These are phyloP conservation scores for Phanerochaete carnosa DNA, from an alignment of 768 basidiomycete genomes.

Conservation along the genomic window DNA sequence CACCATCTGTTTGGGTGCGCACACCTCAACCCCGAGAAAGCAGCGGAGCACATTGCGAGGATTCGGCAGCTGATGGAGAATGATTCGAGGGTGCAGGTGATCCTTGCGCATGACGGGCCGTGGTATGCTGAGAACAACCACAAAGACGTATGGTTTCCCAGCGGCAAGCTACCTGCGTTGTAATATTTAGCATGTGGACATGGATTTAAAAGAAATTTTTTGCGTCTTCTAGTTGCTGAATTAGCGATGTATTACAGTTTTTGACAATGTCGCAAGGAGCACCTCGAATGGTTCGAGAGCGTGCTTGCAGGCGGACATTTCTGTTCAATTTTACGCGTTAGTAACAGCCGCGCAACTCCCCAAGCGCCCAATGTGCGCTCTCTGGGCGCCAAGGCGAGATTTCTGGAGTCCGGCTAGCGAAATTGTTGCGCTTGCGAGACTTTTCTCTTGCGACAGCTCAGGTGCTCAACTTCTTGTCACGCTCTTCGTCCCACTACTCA, in stretches of 20 bases:
- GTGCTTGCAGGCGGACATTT: too few species aligned
- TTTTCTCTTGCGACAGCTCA: too few species aligned
- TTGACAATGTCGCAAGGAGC: too few species aligned
- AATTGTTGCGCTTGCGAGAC: neutral
- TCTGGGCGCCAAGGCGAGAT: neutral
- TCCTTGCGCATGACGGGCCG: constrained; percentile 5
- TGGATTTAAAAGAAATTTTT: too few species aligned
- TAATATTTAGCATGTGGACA: neutral
- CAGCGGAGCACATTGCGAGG: neutral
- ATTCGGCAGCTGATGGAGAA: neutral
- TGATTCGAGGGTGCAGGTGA: constrained; percentile 1
- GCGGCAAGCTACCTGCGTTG: neutral
- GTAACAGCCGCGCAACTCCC: too few species aligned
- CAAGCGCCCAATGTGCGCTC: too few species aligned
- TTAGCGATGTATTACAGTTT: too few species aligned
- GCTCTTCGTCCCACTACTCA: neutral
- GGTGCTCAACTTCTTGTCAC: neutral
- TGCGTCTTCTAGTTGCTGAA: too few species aligned
- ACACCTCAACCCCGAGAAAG: neutral
- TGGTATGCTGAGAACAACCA: constrained; percentile 3
- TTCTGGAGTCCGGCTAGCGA: neutral
- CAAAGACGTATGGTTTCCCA: neutral
- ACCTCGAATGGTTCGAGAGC: too few species aligned
- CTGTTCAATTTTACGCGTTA: too few species aligned
- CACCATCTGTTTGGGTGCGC: neutral